A percentile compares a stretch with the other conserved stretches of the same genome.
Conservation (phyloP, 345 rosid species). For the Odontarrhena argentea region DNA sequence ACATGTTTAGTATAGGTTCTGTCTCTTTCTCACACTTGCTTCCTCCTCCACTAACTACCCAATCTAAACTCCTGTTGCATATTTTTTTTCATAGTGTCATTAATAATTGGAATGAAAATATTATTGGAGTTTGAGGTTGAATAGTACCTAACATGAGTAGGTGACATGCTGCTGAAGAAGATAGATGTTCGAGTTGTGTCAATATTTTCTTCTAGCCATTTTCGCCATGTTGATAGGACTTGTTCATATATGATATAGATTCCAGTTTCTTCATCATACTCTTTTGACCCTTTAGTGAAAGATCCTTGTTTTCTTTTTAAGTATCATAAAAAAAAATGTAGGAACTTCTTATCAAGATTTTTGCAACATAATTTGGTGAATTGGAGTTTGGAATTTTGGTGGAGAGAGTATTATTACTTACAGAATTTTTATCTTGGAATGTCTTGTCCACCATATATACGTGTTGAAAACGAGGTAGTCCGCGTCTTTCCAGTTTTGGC, state of each 20-base stretch:
- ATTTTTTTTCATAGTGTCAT: background rate
- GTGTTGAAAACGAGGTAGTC: constrained; percentile 64
- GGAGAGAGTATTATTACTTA: constrained; percentile 39
- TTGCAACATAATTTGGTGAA: background rate
- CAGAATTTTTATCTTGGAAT: constrained; percentile 54
- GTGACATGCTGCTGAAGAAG: constrained; percentile 88
- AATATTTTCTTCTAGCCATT: constrained; percentile 70
- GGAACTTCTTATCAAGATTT: background rate
- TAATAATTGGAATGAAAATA: background rate
- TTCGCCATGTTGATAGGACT: constrained; percentile 65
- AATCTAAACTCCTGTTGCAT: constrained; percentile 60
- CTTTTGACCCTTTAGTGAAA: constrained; percentile 53
- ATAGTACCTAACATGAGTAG: constrained; percentile 63
- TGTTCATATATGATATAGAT: constrained; percentile 49
- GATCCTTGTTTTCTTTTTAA: constrained; percentile 54
- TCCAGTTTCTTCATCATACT: constrained; percentile 63
- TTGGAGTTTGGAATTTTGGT: constrained; percentile 6
- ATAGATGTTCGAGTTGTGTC: constrained; percentile 58
- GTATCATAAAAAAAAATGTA: constrained; percentile 6
- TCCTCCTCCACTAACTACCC: constrained; percentile 57
- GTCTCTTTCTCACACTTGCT: constrained; percentile 71
- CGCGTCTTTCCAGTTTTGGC: constrained; percentile 55
- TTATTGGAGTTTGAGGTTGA: background rate
- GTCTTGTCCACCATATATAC: constrained; percentile 68
- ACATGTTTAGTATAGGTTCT: constrained; percentile 49